Base-by-base conservation (phyloP, 805 yeast genomes). In the Wickerhamiella australiensis region DNA sequence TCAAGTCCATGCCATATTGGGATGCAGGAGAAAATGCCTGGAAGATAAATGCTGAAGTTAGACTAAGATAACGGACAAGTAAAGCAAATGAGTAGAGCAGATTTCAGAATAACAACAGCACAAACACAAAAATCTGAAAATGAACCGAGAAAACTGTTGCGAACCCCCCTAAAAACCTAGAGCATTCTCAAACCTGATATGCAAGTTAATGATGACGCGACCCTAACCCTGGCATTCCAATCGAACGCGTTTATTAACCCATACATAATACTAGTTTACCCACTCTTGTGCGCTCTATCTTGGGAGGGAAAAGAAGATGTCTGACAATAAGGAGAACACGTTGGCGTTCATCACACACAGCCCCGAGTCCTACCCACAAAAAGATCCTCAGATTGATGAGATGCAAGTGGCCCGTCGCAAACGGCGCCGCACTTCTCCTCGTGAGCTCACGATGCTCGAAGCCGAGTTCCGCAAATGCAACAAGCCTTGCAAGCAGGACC, bases 361-460 rank as follows among this genome's bases (percentile, higher is more conserved):
- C 6, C 94, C 87, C 25, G 79, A 86, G 17, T 85, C 96, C 0
- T 90, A 80, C 62, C 87, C 94, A 13, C 71, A 77, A 2, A 82
- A 80, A 53, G 94, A 95, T 2, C 67, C 76, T 5, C 68, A 72
- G 50, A 85, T 86, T 50, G 96, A 87, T 65, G 85, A 88, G 61
- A 86, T 86, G n/a, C 87, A 87, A 45, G 70, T 88, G 52, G 96
- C 95, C 1, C 80, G 97, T 58, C 79, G 96, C 50, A 90, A 90
- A 64, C 78, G 98, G 68, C 79, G 98, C 68, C 82, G 97, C 70
- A 92, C 98, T 1, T 80, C 94, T 1, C 92, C 94, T 2, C 75
- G 77, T 51, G 97, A 92, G 65, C 73, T 90, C 55, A 72, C 81
- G 22, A 78, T 92, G 48, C 74, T 92, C 52, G 92, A 87, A 65